A percentile compares a stretch with the other conserved stretches of the same genome.
Evolutionary conservation across 805 yeast genomes (phyloP).

Genomic region (Candida parachauliodes): DNA sequence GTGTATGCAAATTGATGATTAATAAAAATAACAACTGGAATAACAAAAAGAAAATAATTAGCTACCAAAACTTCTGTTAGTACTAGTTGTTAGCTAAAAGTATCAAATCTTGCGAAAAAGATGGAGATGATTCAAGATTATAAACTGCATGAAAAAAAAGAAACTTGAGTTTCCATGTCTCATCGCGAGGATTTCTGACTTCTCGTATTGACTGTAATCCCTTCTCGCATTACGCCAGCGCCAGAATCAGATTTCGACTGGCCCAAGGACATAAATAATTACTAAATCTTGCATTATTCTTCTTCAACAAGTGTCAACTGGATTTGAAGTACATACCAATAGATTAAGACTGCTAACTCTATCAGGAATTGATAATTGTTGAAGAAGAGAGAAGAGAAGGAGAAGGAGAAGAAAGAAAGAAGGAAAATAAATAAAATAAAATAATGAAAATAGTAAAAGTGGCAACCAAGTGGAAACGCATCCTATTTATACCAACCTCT

Average conservation of each 20-base stretch:
- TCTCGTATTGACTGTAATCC: no score
- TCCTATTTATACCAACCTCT: constrained; percentile 6
- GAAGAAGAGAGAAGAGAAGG: constrained; percentile 29
- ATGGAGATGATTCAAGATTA: no score
- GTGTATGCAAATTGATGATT: background rate
- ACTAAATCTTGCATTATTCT: no score
- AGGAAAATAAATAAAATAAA: constrained; percentile 8
- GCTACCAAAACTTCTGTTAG: constrained; percentile 4
- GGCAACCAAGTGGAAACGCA: background rate
- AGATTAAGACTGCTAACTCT: constrained; percentile 8
- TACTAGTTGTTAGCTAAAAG: no score
- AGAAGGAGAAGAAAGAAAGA: constrained; percentile 12
- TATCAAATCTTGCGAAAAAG: no score
- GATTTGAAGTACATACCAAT: constrained; percentile 5
- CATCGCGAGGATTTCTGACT: no score
- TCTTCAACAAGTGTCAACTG: background rate
- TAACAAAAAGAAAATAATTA: background rate
- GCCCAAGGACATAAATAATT: no score
- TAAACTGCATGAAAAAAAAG: no score
- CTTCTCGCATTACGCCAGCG: no score
- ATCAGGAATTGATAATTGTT: constrained; percentile 28
- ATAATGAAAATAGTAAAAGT: constrained; percentile 5
- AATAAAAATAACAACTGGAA: constrained; percentile 3
- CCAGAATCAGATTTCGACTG: no score
- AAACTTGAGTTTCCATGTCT: no score